Percentiles rank a stretch among this genome's conserved stretches.
Evolutionary conservation across 1,139 yeast genomes (phyloP).

Genomic region (Chernovozyma sophiae-reginae): DNA sequence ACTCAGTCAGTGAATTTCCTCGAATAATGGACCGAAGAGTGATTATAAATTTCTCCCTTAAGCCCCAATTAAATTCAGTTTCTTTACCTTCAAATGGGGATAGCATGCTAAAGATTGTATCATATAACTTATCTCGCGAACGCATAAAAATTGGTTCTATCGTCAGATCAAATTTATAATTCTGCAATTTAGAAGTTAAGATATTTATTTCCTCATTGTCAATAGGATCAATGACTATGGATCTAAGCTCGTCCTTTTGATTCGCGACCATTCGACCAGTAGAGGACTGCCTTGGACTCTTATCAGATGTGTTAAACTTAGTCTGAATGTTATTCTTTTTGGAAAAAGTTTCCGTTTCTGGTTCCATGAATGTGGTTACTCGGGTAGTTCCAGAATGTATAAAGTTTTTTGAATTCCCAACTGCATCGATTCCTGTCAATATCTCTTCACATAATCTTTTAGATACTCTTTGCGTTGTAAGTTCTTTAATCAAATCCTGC

Average conservation of each 20-base stretch:
- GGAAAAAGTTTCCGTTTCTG: neutral
- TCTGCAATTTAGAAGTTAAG: constrained; percentile 16
- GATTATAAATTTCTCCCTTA: constrained; percentile 60
- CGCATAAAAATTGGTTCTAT: constrained; percentile 17
- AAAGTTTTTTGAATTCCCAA: neutral
- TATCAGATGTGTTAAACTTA: neutral
- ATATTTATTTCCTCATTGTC: constrained; percentile 10
- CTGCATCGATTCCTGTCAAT: neutral
- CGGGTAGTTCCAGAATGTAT: neutral
- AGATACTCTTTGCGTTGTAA: constrained; percentile 38
- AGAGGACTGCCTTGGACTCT: neutral
- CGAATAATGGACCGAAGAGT: constrained; percentile 57
- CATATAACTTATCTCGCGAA: constrained; percentile 15
- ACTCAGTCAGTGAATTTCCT: constrained; percentile 45
- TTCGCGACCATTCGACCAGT: neutral
- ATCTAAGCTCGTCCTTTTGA: neutral
- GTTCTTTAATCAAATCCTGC: constrained; percentile 46
- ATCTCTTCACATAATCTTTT: constrained; percentile 5
- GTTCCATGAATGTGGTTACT: neutral
- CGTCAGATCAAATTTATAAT: constrained; percentile 24
- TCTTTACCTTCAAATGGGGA: constrained; percentile 69
- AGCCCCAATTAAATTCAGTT: constrained; percentile 83
- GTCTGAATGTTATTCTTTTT: neutral
- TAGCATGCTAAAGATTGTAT: constrained; percentile 14
- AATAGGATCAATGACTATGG: neutral